Conservation (phyloP, 2,329 filamentous ascomycete species). For the Aspergillus viridinutans region DNA sequence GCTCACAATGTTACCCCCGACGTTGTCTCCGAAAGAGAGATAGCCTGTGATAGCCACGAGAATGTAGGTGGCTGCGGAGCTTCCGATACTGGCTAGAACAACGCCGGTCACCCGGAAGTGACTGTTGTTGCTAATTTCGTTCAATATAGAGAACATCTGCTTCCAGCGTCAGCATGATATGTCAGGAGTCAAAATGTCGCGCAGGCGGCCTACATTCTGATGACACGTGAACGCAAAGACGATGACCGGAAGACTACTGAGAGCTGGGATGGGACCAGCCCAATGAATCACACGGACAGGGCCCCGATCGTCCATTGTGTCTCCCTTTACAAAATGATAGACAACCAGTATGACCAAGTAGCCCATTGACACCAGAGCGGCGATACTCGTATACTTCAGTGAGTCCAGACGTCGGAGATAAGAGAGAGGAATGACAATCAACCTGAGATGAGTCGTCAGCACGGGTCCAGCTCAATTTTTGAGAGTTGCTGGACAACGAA, state of each 20-base stretch:
- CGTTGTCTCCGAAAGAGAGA: conserved; percentile 85
- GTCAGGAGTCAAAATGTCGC: not conserved
- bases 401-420: conserved; percentile 90
- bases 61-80: conserved; percentile 80
- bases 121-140: conserved; percentile 84
- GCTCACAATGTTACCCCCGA: conserved; percentile 87
- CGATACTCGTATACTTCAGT: conserved; percentile 91
- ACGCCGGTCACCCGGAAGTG: conserved; percentile 74
- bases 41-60: conserved; percentile 94
- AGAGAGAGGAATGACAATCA: conserved; percentile 88
- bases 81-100: conserved; percentile 77
- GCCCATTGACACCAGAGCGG: conserved; percentile 87
- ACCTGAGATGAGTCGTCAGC: conserved; percentile 45
- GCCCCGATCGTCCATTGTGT: conserved; percentile 69
- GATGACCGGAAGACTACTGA: conserved; percentile 88
- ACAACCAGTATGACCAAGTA: conserved; percentile 91
- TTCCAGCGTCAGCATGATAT: not conserved
- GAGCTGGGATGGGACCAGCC: conserved; percentile 70
- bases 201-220: conserved; percentile 69
- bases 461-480: not conserved
- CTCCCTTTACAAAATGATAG: conserved; percentile 78
- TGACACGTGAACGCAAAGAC: conserved; percentile 99
- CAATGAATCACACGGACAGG: conserved; percentile 72
- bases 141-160: conserved; percentile 97
- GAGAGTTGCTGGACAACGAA: conserved; percentile 26